phyloP scores from a whole-genome alignment of 768 basidiomycete species.

The Hygrocybe punicea region DNA sequence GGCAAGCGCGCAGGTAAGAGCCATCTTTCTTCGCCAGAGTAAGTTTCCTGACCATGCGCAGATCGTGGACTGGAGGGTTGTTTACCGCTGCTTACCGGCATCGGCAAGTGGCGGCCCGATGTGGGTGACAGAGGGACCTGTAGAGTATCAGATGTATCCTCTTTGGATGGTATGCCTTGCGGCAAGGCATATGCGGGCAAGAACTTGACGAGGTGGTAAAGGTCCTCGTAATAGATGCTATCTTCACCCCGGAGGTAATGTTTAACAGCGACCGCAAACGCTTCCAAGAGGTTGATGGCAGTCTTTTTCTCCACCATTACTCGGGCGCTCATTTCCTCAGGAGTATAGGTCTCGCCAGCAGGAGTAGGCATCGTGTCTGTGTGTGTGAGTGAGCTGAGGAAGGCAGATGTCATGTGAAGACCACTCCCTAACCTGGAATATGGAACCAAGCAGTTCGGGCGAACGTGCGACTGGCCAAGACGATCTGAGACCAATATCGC shows the following conservation, averaged over 20 bases:
- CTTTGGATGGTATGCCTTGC: constrained; percentile 42
- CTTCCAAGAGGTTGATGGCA: constrained; percentile 62
- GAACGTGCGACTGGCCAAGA: constrained; percentile 52
- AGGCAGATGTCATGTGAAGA: constrained; percentile 2
- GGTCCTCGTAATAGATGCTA: constrained; percentile 49
- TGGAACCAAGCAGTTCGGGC: constrained; percentile 61
- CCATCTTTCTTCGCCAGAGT: not conserved
- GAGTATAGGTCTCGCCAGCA: constrained; percentile 3
- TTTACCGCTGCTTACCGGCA: not conserved
- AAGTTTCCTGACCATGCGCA: not conserved
- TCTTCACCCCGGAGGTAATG: constrained; percentile 66
- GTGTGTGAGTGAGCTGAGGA: not conserved
- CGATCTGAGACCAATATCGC: constrained; percentile 66
- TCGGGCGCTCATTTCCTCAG: constrained; percentile 42
- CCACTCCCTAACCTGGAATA: constrained; percentile 41
- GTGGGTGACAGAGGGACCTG: not conserved
- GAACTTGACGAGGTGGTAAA: constrained; percentile 69
- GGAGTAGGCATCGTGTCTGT: constrained; percentile 5
- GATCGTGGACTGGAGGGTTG: not conserved
- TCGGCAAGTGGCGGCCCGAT: not conserved
- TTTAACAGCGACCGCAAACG: constrained; percentile 62
- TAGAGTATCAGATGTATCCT: not conserved
- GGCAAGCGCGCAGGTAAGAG: constrained; percentile 40
- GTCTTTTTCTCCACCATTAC: constrained; percentile 66
- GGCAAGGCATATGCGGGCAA: constrained; percentile 64